Conservation (phyloP, 495 filamentous ascomycete species). For the Daldinia vernicosa region DNA sequence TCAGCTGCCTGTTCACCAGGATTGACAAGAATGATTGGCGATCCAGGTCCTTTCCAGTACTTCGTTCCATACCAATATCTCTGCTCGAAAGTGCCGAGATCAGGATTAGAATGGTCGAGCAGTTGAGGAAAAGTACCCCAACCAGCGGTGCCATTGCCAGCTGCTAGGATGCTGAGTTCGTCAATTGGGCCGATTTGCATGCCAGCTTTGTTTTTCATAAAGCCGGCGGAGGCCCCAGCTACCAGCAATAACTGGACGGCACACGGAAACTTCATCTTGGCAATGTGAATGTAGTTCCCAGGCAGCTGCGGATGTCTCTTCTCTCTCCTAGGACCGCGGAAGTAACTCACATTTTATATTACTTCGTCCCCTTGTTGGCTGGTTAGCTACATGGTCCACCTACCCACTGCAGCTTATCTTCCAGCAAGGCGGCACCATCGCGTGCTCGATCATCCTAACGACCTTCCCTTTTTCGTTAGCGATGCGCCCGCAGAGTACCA, state of each 20-base stretch:
- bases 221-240: constrained; percentile 41
- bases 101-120: constrained; percentile 64
- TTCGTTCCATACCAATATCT: constrained; percentile 64
- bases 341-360: constrained; percentile 21
- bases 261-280: constrained; percentile 43
- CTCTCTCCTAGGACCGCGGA: not conserved
- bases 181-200: constrained; percentile 47
- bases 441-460: constrained; percentile 29
- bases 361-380: not conserved
- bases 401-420: constrained; percentile 28
- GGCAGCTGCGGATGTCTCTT: constrained; percentile 28
- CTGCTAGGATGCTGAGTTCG: constrained; percentile 24
- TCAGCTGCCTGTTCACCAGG: constrained; percentile 66
- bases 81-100: constrained; percentile 66
- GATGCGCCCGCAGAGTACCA: constrained; percentile 10
- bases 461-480: constrained; percentile 32
- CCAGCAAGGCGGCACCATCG: constrained; percentile 18
- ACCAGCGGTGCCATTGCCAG: constrained; percentile 30
- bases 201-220: constrained; percentile 35
- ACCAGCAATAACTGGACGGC: constrained; percentile 45
- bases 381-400: constrained; percentile 6
- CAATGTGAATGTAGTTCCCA: constrained; percentile 20
- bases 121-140: constrained; percentile 61
- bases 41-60: constrained; percentile 65
- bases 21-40: constrained; percentile 65